Percentiles rank a stretch among this genome's conserved stretches.
Evolutionary conservation across 2,329 filamentous ascomycete species (phyloP).

Genomic region (Fusarium pilosicola): DNA sequence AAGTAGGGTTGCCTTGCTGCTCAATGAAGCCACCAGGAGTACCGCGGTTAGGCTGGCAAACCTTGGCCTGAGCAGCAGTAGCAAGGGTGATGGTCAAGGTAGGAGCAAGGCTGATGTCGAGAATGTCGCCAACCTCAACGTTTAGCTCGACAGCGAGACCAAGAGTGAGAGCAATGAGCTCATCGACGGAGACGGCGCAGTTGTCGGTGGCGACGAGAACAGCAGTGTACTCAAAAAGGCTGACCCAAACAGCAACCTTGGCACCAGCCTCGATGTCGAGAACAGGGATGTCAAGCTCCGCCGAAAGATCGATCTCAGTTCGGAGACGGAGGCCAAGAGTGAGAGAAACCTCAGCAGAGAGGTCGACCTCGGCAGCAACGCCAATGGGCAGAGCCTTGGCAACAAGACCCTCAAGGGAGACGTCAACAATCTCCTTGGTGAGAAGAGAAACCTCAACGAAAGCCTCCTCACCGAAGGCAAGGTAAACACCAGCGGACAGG

Average conservation of each 20-base stretch:
- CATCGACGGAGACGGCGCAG: constrained; percentile 48
- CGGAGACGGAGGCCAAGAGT: constrained; percentile 62
- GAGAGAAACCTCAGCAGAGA: constrained; percentile 58
- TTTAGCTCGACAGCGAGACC: constrained; percentile 39
- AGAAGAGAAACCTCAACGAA: constrained; percentile 54
- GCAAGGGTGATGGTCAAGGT: constrained; percentile 53
- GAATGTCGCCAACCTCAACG: constrained; percentile 45
- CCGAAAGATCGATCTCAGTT: constrained; percentile 55
- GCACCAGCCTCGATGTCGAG: constrained; percentile 53
- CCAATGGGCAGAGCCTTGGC: constrained; percentile 42
- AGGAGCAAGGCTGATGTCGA: constrained; percentile 53
- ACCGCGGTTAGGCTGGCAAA: constrained; percentile 35
- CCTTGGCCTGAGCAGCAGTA: constrained; percentile 22
- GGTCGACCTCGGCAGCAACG: constrained; percentile 40
- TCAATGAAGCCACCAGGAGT: constrained; percentile 23
- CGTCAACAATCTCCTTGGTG: constrained; percentile 52
- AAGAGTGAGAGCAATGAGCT: constrained; percentile 38
- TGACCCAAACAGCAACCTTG: constrained; percentile 58
- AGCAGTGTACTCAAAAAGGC: constrained; percentile 64
- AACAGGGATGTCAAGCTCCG: constrained; percentile 44
- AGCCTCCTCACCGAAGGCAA: constrained; percentile 59
- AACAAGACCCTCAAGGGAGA: constrained; percentile 52
- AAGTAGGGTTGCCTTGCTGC: not conserved
- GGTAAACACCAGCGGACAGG: constrained; percentile 57
- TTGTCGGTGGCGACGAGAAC: constrained; percentile 50